Evolutionary conservation across 768 basidiomycete species (phyloP), one percentile per base, ranked within the genome.

Genomic region (Panellus pusillus): DNA sequence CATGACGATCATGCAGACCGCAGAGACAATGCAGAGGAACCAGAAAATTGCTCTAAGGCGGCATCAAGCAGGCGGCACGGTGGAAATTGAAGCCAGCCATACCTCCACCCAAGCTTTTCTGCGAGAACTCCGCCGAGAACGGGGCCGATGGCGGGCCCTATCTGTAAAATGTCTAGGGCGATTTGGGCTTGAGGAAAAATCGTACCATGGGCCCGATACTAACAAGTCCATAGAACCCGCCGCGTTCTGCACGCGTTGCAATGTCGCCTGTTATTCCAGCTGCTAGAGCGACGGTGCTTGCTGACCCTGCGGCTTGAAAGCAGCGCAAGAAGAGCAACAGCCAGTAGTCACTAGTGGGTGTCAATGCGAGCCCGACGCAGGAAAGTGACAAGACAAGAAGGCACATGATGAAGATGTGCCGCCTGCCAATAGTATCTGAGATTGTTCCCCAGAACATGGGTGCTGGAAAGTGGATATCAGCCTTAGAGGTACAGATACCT

Each of bases 231-330:
- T 83, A 77, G 67, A 85, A 91, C 12, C 83, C 79, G 15, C 89
- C 92, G 24, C 91, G 74, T 68, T 93, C 90, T 35, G 80, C 78
- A 0, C 80, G 83, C 2, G 79, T 79, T 6, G 89, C 80, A 31
- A 95, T 86, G 65, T 95, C 92, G 2, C 82, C 82, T 45, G 94
- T 79, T 11, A 89, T 81, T 2, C 92, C 92, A 31, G 86, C 81
- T 41, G 83, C 86, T 83, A 58, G 19, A 13, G 89, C 89, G 51
- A 91, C 74, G 0, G 87, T 89, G 52, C 89, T 89, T 0, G 90
- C 87, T 1, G 86, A 89, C 1, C 91, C 91, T 6, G 84, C 78
- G 0, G 88, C 85, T 73, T 93, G 91, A 3, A 93, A 27, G 57
- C 87, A 89, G 20, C 92, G 80, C 19, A 94, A 75, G 13, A 93